Base-by-base conservation (phyloP, 495 filamentous ascomycete genomes). In the Penicillium herquei region DNA sequence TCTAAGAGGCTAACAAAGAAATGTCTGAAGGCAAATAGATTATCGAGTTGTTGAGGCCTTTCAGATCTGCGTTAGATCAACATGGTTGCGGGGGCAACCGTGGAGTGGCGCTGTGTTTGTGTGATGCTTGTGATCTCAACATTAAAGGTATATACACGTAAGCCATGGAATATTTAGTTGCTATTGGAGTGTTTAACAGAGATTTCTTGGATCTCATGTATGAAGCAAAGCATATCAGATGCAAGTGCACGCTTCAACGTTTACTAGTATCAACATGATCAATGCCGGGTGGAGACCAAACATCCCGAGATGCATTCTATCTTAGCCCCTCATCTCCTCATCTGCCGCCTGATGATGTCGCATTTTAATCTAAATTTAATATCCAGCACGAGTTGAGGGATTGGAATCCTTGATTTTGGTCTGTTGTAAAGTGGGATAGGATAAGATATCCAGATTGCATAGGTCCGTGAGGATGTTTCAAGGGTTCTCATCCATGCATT, bases 81-180 rank as follows among this genome's bases (percentile, higher is more conserved):
- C 51, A 44, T 26, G 17, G 57, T 59, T 55, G 52, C 57, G 39
- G 26, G 39, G 57, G 57, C 57, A 59, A 59, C 57, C n/a, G 35
- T 17, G 5, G 35, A 39, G 10, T 42, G 41, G 18, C 13, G 17
- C 18, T 42, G 4, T 26, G 21, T 26, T 26, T 26, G 21, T 26
- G 21, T 26, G 21, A 26, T 26, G 4, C 21, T 26, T 26, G 1
- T 26, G 21, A 26, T 26, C 21, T 26, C 21, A 26, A 26, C 21
- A 26, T 26, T 26, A 26, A 26, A 26, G 21, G 21, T 26, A 26
- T 26, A 26, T 26, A 26, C 21, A 26, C 21, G 21, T 26, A 26
- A 26, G 21, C 21, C 4, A 26, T 26, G 21, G 21, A 26, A 26
- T 26, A 26, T 26, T 26, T 1, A 26, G 21, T 26, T 26, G 21